A percentile compares a stretch with the other conserved stretches of the same genome.
These are phyloP conservation scores for Salix purpurea DNA, from an alignment of 345 rosid species.

Conservation along the genomic window DNA sequence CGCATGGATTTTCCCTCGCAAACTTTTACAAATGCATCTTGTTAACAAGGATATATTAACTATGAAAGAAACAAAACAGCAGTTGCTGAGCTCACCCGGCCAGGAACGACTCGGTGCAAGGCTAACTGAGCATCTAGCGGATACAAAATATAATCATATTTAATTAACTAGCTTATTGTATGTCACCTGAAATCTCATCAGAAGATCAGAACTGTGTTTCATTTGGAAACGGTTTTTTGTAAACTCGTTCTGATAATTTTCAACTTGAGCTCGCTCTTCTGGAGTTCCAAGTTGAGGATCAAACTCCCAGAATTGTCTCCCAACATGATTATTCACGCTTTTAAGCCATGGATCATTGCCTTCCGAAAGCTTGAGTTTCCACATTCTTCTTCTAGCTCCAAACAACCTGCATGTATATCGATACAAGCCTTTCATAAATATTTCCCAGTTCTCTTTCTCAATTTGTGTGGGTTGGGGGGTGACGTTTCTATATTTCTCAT, in stretches of 20 bases:
- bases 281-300: constrained; percentile 32
- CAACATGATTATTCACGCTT: constrained; percentile 36
- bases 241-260: constrained; percentile 29
- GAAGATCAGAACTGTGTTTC: constrained; percentile 53
- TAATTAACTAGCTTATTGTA: too few relatives aligned
- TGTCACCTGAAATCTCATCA: constrained; percentile 49
- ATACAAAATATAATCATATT: too few relatives aligned
- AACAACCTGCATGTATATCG: background rate
- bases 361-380: constrained; percentile 51
- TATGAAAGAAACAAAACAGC: too few relatives aligned
- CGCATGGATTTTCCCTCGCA: constrained; percentile 28
- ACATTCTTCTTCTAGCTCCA: constrained; percentile 23
- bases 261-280: constrained; percentile 28
- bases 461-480: too few relatives aligned
- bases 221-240: constrained; percentile 26
- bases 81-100: too few relatives aligned
- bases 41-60: too few relatives aligned
- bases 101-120: too few relatives aligned
- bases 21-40: constrained; percentile 16
- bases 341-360: constrained; percentile 31
- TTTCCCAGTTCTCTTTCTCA: too few relatives aligned
- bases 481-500: too few relatives aligned
- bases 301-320: constrained; percentile 58
- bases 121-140: too few relatives aligned
- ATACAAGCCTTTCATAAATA: too few relatives aligned